Base-by-base conservation (phyloP, 495 filamentous ascomycete genomes). In the Saxophila tyrrhenica region DNA sequence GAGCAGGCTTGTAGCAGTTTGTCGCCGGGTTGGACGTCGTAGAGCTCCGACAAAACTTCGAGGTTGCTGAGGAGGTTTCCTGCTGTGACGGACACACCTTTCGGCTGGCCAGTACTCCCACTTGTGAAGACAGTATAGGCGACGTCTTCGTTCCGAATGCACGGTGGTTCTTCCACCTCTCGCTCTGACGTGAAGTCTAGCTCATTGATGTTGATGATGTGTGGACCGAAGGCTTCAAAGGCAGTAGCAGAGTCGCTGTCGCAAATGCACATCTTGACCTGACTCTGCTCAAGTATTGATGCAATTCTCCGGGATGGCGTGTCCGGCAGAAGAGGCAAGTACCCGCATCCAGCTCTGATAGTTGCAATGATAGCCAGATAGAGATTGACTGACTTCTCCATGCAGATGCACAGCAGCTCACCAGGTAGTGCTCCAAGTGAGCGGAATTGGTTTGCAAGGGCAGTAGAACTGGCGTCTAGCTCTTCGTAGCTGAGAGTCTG, bases 281-380 rank as follows among this genome's bases (percentile, higher is more conserved):
- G 65, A 1, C 80, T 73, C 44, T 78, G 73, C 13, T 67, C 38
- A 8, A 89, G 55, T 43, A 87, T 81, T 8, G 68, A 63, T 16
- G 67, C 58, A 13, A 83, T 68, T 38, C 81, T 71, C 23, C 78
- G 69, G 0, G 54, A 22, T 1, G 87, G 84, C 0, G 79, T 81
- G n/a, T 72, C 76, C 11, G 84, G 79, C 0, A 81, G 72, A 15
- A 92, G 68, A 0, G 85, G 84, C 43, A 91, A 65, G 64, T 91
- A 88, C 25, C 82, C 87, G 51, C 80, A 82, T 9, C 86, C 86
- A 13, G 77, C 68, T 55, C 91, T 89, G 2, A 86, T 62, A 17
- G 84, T 75, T 0, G 82, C 88, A 21, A 94, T 70, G 22, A 91
- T 82, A 0, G 80, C 73, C 21, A 80, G 70, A 63, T 90, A 91